Conservation (phyloP, 805 yeast genomes). For the Barnettozyma vustinii region DNA sequence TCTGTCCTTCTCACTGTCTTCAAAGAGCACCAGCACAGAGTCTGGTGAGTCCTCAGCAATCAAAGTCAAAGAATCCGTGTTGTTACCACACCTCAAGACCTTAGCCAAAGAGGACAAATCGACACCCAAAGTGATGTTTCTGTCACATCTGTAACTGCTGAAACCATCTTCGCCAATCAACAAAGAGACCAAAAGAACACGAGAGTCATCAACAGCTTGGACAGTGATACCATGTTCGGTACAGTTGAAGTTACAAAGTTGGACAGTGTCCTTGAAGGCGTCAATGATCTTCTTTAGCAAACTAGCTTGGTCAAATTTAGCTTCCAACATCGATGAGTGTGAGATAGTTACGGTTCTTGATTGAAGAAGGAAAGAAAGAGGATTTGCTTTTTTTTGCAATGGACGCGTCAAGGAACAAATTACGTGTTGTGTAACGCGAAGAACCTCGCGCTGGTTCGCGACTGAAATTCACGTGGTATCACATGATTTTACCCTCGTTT, state of each 20-base stretch:
- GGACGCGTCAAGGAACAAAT: conserved; percentile 1
- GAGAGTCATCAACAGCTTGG: conserved; percentile 96
- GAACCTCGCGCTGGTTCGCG: background rate
- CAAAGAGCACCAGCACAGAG: conserved; percentile 73
- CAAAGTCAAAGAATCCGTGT: conserved; percentile 80
- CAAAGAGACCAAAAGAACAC: conserved; percentile 86
- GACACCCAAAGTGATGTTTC: conserved; percentile 85
- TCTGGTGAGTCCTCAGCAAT: conserved; percentile 89
- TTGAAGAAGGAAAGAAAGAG: background rate
- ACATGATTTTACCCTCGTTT: background rate
- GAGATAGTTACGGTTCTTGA: background rate
- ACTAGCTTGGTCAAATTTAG: conserved; percentile 90
- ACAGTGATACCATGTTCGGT: conserved; percentile 92
- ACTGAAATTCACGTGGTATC: background rate
- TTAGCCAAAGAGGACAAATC: conserved; percentile 85
- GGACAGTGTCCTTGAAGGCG: conserved; percentile 90
- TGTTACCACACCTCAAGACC: conserved; percentile 86
- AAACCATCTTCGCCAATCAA: conserved; percentile 86
- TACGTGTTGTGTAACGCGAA: background rate
- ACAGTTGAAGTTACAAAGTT: conserved; percentile 94
- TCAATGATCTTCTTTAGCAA: conserved; percentile 90
- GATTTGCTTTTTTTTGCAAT: background rate
- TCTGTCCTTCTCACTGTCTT: conserved; percentile 86
- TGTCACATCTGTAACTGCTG: conserved; percentile 90
- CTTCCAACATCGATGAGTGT: conserved; percentile 72